Conservation (phyloP, 495 filamentous ascomycete species). For the Xylaria nigripes region DNA sequence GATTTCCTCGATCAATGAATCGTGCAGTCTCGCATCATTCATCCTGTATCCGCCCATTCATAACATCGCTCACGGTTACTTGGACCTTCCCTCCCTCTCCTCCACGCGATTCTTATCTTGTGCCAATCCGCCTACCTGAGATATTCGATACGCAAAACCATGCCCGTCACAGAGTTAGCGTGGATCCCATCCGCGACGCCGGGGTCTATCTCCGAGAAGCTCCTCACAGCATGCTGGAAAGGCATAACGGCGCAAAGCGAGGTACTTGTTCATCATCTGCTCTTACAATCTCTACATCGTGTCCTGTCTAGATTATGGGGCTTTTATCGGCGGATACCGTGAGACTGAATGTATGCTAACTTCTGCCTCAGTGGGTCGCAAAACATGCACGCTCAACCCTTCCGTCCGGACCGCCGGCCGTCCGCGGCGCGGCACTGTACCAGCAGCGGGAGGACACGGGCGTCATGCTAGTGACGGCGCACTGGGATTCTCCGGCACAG, state of each 20-base stretch:
- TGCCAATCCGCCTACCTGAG: too few relatives aligned
- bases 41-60: too few relatives aligned
- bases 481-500: conserved; percentile 8
- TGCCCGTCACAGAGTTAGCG: conserved; percentile 11
- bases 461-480: conserved; percentile 7
- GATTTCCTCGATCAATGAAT: too few relatives aligned
- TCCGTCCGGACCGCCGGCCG: conserved; percentile 4
- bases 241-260: not conserved
- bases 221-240: not conserved
- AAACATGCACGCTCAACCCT: conserved; percentile 3
- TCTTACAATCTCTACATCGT: too few relatives aligned
- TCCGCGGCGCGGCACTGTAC: conserved; percentile 8
- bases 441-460: conserved; percentile 3
- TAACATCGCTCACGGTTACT: too few relatives aligned
- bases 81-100: not conserved
- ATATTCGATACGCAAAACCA: not conserved
- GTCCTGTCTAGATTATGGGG: not conserved
- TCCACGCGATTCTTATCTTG: not conserved
- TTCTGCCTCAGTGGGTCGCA: not conserved
- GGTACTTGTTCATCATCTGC: not conserved
- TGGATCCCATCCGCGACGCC: conserved; percentile 6
- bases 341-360: not conserved
- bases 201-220: not conserved
- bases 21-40: too few relatives aligned
- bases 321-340: too few relatives aligned